A percentile compares a stretch with the other conserved stretches of the same genome.
Evolutionary conservation across 2,329 filamentous ascomycete genomes (phyloP).

Genomic region (Nemania sp.): DNA sequence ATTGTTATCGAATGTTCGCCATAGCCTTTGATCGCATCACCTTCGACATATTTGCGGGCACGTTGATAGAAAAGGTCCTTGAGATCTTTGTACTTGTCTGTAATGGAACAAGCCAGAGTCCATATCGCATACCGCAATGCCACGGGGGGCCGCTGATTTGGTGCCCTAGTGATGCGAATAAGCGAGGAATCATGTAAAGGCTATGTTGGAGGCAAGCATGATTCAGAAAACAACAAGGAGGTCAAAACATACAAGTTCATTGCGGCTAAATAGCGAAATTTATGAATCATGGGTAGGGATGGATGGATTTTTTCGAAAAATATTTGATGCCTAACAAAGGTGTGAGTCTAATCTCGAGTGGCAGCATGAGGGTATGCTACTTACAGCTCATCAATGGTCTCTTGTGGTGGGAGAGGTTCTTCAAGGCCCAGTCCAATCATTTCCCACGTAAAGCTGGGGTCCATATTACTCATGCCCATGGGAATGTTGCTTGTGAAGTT

Average conservation of each 20-base stretch:
- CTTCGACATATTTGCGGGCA: constrained; percentile 88
- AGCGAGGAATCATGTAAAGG: constrained; percentile 16
- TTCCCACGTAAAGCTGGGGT: constrained; percentile 81
- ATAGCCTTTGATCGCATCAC: constrained; percentile 91
- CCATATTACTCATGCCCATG: constrained; percentile 63
- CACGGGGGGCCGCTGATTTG: constrained; percentile 85
- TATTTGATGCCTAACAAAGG: constrained; percentile 73
- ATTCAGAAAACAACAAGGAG: not conserved
- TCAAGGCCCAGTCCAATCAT: constrained; percentile 71
- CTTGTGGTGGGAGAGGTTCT: constrained; percentile 69
- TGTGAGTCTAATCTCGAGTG: constrained; percentile 26
- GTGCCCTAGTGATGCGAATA: constrained; percentile 64
- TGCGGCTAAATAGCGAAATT: constrained; percentile 84
- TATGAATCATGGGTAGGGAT: constrained; percentile 89
- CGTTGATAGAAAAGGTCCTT: constrained; percentile 92
- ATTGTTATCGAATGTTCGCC: constrained; percentile 90
- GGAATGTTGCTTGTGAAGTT: constrained; percentile 64
- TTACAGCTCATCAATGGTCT: constrained; percentile 84
- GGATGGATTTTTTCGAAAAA: constrained; percentile 94
- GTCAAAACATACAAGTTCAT: constrained; percentile 76
- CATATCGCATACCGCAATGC: constrained; percentile 95
- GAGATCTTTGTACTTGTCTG: constrained; percentile 82
- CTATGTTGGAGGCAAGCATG: not conserved
- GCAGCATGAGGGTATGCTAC: constrained; percentile 44
- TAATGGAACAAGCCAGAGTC: constrained; percentile 88